These are phyloP conservation scores for Boletus tomentosulus DNA, from an alignment of 768 basidiomycete species.

Conservation along the genomic window DNA sequence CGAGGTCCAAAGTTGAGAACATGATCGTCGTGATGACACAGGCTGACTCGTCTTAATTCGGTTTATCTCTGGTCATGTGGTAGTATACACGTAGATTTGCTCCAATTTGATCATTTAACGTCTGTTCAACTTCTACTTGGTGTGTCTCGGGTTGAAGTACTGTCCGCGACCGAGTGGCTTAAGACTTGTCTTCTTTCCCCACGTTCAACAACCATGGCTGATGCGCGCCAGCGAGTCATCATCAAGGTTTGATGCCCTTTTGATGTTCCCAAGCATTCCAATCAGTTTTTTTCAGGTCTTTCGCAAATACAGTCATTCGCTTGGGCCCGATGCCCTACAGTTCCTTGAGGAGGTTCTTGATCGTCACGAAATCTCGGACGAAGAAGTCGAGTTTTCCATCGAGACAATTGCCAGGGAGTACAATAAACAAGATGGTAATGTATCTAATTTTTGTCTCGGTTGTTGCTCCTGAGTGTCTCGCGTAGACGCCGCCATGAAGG, in stretches of 20 bases:
- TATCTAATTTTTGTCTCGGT: constrained; percentile 6
- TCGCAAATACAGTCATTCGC: constrained; percentile 82
- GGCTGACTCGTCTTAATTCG: constrained; percentile 12
- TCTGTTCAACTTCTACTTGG: not conserved
- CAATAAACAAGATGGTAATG: constrained; percentile 79
- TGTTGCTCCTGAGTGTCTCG: constrained; percentile 1
- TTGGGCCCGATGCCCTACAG: constrained; percentile 73
- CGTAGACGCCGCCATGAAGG: constrained; percentile 79
- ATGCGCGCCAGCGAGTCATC: constrained; percentile 37
- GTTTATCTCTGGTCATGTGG: not conserved
- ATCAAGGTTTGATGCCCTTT: constrained; percentile 36
- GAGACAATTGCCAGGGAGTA: constrained; percentile 84
- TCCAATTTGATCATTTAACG: not conserved
- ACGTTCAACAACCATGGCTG: constrained; percentile 29
- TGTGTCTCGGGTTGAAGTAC: not conserved
- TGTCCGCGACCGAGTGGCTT: not conserved
- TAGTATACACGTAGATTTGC: not conserved
- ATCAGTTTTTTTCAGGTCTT: constrained; percentile 53
- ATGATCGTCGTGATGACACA: constrained; percentile 29
- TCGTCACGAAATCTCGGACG: constrained; percentile 64
- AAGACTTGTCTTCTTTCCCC: not conserved
- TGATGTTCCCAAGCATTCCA: not conserved
- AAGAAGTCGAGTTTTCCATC: constrained; percentile 68
- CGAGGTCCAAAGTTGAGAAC: constrained; percentile 69
- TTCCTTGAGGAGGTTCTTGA: constrained; percentile 70